Evolutionary conservation across 257 asterid species (phyloP), one percentile per base, ranked within the genome.

Genomic region (Gentiana macrophylla): DNA sequence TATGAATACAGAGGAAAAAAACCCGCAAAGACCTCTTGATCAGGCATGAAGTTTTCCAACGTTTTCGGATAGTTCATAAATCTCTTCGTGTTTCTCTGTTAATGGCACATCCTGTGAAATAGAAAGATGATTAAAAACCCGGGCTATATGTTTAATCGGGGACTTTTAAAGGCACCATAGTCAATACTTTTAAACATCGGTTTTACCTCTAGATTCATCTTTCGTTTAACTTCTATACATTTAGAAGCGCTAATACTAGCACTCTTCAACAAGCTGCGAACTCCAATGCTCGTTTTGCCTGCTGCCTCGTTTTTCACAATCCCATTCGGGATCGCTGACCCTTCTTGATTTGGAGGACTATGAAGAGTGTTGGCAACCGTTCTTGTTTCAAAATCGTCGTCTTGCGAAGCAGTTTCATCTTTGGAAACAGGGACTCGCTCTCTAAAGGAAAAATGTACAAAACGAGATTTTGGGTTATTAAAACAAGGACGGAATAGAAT

Each of bases 231-330:
- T 38, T 70, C 95, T 4, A 89, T 60, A 37, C 97, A 89, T 73
- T 84, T 83, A 15, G 97, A 89, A 52, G 78, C 97, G 56, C 97
- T 89, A 57, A 89, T 89, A 57, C 94, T 89, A 61, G 94, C 92
- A 60, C 97, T 89, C 82, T 91, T 91, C 69, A 87, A 78, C 83
- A 91, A 77, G 83, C 96, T 79, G 48, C 95, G 95, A 52, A 84
- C 87, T 59, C 84, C 80, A 58, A 76, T 72, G 51, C 57, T 74
- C 57, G 38, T 41, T 32, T 61, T 57, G 54, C 32, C 43, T 61
- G 68, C 73, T 53, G 24, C 24, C 1, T 78, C 82, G 66, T 64
- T 71, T 67, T 70, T 67, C 38, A 60, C 51, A 62, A 13, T 62
- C 36, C 65, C 76, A 43, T 72, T 74, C 3, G 55, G 12, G 56